A percentile compares a stretch with the other conserved stretches of the same genome.
Conservation (phyloP, 495 filamentous ascomycete genomes). For the Tetracladium setigerum region DNA sequence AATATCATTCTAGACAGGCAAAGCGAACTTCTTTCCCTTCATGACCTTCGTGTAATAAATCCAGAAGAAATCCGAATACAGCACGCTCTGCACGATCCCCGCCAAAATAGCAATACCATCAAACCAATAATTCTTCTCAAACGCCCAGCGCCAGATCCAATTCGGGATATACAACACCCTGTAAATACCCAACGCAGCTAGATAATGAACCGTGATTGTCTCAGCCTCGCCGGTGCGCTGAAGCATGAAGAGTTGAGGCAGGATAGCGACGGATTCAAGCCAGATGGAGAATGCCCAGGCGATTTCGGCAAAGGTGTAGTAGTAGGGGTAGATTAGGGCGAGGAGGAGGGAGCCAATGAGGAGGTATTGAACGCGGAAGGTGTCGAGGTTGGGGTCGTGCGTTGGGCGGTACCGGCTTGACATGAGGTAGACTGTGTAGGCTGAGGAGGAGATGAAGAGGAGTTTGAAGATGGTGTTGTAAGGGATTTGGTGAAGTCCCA, state of each 20-base stretch:
- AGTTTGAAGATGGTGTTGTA: conserved; percentile 96
- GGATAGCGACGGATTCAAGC: conserved; percentile 92
- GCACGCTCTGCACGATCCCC: conserved; percentile 83
- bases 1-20: conserved; percentile 54
- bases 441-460: conserved; percentile 81
- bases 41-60: conserved; percentile 95
- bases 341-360: conserved; percentile 70
- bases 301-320: conserved; percentile 68
- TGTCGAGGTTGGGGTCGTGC: conserved; percentile 90
- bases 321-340: conserved; percentile 75
- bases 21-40: conserved; percentile 83
- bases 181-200: conserved; percentile 92
- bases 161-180: conserved; percentile 95
- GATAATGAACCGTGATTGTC: conserved; percentile 95
- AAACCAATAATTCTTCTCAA: conserved; percentile 55
- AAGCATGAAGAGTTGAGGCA: conserved; percentile 95
- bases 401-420: conserved; percentile 92
- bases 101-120: conserved; percentile 81
- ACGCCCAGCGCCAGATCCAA: conserved; percentile 86
- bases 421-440: conserved; percentile 96
- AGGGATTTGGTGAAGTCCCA: conserved; percentile 70
- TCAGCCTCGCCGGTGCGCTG: conserved; percentile 96
- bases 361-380: conserved; percentile 91
- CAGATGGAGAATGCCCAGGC: conserved; percentile 97
- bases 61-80: conserved; percentile 99